Conservation (phyloP, 176 grass and related monocot species). For the Coix lacrymajobi region DNA sequence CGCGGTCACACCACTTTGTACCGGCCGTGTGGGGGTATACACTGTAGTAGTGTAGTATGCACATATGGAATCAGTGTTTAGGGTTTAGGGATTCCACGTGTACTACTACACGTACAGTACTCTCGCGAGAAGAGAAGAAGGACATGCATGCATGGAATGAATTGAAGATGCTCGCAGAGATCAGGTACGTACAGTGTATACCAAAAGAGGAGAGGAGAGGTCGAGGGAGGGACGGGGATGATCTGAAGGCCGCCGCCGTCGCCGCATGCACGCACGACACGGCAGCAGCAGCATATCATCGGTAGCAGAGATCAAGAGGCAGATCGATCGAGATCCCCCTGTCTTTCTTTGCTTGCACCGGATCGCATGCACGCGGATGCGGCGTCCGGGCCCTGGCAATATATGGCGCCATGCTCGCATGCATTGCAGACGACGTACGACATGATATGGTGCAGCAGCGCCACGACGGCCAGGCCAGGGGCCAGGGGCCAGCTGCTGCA, state of each 20-base stretch:
- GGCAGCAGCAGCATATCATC: constrained; percentile 6
- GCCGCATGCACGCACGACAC: constrained; percentile 9
- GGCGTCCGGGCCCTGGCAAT: not conserved
- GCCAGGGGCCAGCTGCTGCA: not conserved
- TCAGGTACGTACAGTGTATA: not conserved
- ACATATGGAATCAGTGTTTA: too few relatives aligned
- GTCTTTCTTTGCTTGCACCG: not conserved
- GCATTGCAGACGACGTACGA: too few relatives aligned
- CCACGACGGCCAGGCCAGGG: too few relatives aligned
- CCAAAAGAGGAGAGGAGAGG: too few relatives aligned
- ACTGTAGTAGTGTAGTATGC: too few relatives aligned
- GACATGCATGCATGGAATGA: not conserved
- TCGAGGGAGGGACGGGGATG: not conserved
- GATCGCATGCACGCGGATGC: too few relatives aligned
- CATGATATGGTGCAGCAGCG: too few relatives aligned
- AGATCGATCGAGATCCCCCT: not conserved
- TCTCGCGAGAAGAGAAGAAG: not conserved
- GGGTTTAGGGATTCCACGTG: too few relatives aligned
- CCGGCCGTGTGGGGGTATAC: not conserved
- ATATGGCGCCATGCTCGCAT: too few relatives aligned
- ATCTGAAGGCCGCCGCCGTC: not conserved
- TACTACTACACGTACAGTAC: too few relatives aligned
- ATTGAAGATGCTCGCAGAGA: not conserved
- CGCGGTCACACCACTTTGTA: not conserved
- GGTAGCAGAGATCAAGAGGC: not conserved